These are phyloP conservation scores for Podospora sp. DNA, from an alignment of 495 filamentous ascomycete genomes.

Conservation along the genomic window DNA sequence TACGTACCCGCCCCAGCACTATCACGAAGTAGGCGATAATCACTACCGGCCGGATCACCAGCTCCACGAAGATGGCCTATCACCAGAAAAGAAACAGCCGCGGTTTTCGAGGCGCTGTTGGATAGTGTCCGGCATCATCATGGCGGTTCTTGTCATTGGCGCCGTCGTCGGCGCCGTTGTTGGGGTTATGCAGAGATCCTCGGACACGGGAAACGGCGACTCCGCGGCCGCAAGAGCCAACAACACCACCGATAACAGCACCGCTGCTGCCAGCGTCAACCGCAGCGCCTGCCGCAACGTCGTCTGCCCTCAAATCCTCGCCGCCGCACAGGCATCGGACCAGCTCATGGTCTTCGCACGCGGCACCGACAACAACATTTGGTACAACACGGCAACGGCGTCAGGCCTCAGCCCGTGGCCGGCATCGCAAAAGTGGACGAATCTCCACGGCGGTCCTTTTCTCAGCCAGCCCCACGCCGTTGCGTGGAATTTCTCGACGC, in stretches of 20 bases:
- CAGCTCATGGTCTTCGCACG: conserved; percentile 13
- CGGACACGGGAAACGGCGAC: background rate
- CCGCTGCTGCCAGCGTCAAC: background rate
- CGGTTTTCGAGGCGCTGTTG: conserved; percentile 7
- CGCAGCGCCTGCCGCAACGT: conserved; percentile 7
- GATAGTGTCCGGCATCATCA: background rate
- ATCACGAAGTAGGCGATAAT: background rate
- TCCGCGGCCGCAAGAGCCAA: background rate
- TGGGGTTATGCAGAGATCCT: background rate
- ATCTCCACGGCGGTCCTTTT: conserved; percentile 18
- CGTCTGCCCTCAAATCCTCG: conserved; percentile 19
- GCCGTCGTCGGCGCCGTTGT: conserved; percentile 6
- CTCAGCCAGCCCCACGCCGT: conserved; percentile 17
- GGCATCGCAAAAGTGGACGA: background rate
- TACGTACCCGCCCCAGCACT: background rate
- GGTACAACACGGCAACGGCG: conserved; percentile 11
- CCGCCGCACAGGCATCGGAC: background rate
- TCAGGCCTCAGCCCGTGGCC: conserved; percentile 5
- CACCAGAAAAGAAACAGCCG: background rate
- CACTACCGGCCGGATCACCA: background rate
- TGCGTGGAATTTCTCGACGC: conserved; percentile 2
- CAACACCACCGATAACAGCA: conserved; percentile 2
- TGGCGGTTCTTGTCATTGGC: conserved; percentile 7
- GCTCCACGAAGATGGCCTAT: background rate
- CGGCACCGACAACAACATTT: conserved; percentile 15